Evolutionary conservation across 2,329 filamentous ascomycete genomes (phyloP).

Genomic region (Cladorrhinum sp.): DNA sequence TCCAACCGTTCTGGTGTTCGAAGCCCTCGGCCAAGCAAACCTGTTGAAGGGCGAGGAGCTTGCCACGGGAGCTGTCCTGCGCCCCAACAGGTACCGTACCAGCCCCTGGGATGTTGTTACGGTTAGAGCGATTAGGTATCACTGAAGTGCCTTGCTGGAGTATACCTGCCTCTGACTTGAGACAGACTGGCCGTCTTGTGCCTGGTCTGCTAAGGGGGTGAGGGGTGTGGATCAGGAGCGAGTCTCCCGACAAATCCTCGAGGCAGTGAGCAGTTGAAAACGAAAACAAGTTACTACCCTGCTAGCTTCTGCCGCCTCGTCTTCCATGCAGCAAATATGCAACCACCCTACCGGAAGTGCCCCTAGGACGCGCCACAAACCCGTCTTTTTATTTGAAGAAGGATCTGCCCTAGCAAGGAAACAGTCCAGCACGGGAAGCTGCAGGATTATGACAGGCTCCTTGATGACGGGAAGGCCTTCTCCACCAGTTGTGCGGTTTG

Average conservation of each 20-base stretch:
- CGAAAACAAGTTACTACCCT: constrained; percentile 13
- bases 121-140: constrained; percentile 7
- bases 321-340: constrained; percentile 46
- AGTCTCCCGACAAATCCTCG: constrained; percentile 10
- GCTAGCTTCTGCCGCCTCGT: constrained; percentile 31
- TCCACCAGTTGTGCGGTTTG: constrained; percentile 33
- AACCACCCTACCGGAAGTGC: constrained; percentile 46
- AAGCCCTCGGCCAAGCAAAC: constrained; percentile 21
- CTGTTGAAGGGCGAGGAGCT: constrained; percentile 7
- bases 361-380: constrained; percentile 48
- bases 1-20: constrained; percentile 13
- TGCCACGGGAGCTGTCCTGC: constrained; percentile 11
- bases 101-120: constrained; percentile 1
- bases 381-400: constrained; percentile 37
- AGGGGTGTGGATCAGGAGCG: background rate
- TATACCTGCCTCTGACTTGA: background rate
- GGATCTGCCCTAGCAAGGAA: constrained; percentile 35
- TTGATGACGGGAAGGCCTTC: constrained; percentile 33
- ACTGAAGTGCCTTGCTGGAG: background rate
- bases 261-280: constrained; percentile 7
- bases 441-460: constrained; percentile 37
- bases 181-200: background rate
- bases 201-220: background rate
- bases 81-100: background rate
- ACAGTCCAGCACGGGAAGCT: constrained; percentile 39